These are phyloP conservation scores for Metroxylon sagu DNA, from an alignment of 176 grass and related monocot genomes.

Conservation along the genomic window DNA sequence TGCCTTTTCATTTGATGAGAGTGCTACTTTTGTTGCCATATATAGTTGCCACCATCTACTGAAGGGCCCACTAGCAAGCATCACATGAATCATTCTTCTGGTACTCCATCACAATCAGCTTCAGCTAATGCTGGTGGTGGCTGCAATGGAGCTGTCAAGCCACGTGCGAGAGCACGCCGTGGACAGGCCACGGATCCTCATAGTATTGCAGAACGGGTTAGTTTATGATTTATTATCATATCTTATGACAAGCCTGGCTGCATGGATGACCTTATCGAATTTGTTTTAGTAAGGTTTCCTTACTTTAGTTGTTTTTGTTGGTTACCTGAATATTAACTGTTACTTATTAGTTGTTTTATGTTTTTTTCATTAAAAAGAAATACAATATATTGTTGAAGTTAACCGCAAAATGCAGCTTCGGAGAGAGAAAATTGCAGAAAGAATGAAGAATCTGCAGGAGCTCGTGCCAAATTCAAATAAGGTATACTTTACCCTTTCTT, in stretches of 20 bases:
- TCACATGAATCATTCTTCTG: constrained; percentile 2
- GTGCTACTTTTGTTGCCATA: background rate
- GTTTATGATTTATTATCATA: constrained; percentile 2
- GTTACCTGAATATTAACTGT: too few species aligned
- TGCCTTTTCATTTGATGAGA: background rate
- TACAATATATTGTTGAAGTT: background rate
- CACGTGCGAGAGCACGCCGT: constrained; percentile 15
- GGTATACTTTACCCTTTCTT: background rate
- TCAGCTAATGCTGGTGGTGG: constrained; percentile 9
- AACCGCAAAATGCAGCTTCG: constrained; percentile 20
- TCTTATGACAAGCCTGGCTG: too few species aligned
- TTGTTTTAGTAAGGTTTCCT: background rate
- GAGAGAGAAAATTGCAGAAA: constrained; percentile 24
- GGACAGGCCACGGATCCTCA: constrained; percentile 30
- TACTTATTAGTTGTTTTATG: too few species aligned
- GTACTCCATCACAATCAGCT: constrained; percentile 4
- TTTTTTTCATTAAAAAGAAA: background rate
- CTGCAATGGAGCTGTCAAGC: constrained; percentile 25
- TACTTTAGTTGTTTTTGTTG: too few species aligned
- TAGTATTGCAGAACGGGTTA: constrained; percentile 29
- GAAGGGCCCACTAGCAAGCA: background rate
- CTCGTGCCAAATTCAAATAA: constrained; percentile 27
- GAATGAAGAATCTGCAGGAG: constrained; percentile 24
- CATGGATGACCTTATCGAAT: background rate
- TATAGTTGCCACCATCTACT: background rate